Evolutionary conservation across 306 rosid genomes (phyloP).

Genomic region (Argentina anserina): DNA sequence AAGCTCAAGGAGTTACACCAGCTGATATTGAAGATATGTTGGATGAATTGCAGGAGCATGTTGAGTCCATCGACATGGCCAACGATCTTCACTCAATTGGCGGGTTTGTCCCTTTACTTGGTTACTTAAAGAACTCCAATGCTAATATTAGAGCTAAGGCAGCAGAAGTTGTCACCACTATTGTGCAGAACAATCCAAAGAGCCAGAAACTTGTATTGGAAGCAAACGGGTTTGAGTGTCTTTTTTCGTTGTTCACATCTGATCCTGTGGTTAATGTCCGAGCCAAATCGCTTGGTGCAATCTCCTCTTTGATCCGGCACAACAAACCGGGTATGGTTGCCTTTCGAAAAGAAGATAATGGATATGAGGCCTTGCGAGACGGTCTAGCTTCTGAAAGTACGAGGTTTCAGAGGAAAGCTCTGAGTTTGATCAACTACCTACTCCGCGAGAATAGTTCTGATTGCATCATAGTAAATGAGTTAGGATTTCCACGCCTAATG

Average conservation of each 20-base stretch:
- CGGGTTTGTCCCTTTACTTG: slow-evolving; percentile 81
- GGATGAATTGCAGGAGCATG: slow-evolving; percentile 94
- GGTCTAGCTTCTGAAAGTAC: slow-evolving; percentile 64
- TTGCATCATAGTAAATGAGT: slow-evolving; percentile 44
- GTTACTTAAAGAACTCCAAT: slow-evolving; percentile 70
- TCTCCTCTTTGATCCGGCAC: slow-evolving; percentile 83
- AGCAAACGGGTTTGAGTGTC: slow-evolving; percentile 81
- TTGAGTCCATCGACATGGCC: slow-evolving; percentile 91
- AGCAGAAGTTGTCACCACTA: slow-evolving; percentile 82
- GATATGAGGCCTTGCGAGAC: slow-evolving; percentile 71
- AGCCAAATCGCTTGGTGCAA: slow-evolving; percentile 77
- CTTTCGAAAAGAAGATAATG: slow-evolving; percentile 70
- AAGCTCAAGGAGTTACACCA: slow-evolving; percentile 71
- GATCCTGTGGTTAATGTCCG: slow-evolving; percentile 74
- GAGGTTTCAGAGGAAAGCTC: slow-evolving; percentile 94
- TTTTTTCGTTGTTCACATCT: slow-evolving; percentile 58
- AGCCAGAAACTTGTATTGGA: slow-evolving; percentile 92
- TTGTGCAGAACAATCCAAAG: slow-evolving; percentile 87
- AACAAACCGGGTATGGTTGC: slow-evolving; percentile 63
- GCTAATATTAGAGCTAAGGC: slow-evolving; percentile 93
- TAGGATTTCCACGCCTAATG: slow-evolving; percentile 68
- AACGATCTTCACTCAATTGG: slow-evolving; percentile 90
- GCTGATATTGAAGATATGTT: slow-evolving; percentile 72
- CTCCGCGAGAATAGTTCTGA: slow-evolving; percentile 63
- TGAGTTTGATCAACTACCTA: slow-evolving; percentile 70